Conservation (phyloP, 306 rosid species). For the Dryas alaskensis region DNA sequence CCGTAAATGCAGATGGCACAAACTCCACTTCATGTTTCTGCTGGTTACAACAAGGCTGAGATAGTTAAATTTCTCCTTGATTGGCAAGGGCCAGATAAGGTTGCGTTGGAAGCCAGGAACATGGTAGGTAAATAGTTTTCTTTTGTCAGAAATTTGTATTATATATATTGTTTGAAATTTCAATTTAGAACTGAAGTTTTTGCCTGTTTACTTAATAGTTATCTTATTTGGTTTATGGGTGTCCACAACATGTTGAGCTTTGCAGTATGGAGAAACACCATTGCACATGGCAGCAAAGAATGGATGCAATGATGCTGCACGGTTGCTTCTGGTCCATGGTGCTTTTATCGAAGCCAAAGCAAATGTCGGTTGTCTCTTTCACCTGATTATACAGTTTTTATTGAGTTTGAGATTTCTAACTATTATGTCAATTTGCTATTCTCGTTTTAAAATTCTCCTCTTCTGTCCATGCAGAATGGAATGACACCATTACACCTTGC, state of each 20-base stretch:
- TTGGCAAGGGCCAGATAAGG: slow-evolving; percentile 63
- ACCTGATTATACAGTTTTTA: slow-evolving; percentile 21
- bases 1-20: slow-evolving; percentile 69
- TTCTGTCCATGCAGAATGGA: slow-evolving; percentile 70
- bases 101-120: slow-evolving; percentile 84
- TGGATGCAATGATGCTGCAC: slow-evolving; percentile 79
- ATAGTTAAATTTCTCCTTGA: slow-evolving; percentile 81
- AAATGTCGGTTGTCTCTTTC: slow-evolving; percentile 50
- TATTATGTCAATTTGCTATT: slow-evolving; percentile 15
- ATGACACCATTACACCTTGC: slow-evolving; percentile 99
- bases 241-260: slow-evolving; percentile 15
- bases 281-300: slow-evolving; percentile 95
- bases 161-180: background rate
- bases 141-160: background rate
- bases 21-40: slow-evolving; percentile 88
- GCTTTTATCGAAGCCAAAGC: slow-evolving; percentile 91
- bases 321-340: slow-evolving; percentile 66
- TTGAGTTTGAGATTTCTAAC: slow-evolving; percentile 19
- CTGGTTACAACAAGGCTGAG: slow-evolving; percentile 72
- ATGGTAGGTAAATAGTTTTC: slow-evolving; percentile 51
- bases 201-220: background rate
- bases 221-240: slow-evolving; percentile 7
- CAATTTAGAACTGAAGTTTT: background rate
- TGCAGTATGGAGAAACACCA: slow-evolving; percentile 95
- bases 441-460: slow-evolving; percentile 24